phyloP scores from a whole-genome alignment of 176 grass and related monocot species.

The Carex cristatella region DNA sequence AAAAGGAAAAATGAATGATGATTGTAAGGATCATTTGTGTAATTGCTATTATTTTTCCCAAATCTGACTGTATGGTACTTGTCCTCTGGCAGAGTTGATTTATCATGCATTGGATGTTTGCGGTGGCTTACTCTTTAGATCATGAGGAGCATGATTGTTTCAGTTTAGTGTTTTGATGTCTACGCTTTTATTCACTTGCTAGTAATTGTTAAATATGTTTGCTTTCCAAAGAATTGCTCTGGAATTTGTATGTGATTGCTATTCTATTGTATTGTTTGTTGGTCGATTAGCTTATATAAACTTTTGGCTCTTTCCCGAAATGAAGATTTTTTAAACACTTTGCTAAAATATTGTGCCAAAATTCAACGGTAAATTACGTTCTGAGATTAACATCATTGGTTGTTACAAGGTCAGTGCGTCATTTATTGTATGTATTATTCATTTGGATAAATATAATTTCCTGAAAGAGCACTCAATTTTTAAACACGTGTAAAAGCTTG shows the following conservation, averaged over 20 bases:
- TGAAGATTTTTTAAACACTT: background rate
- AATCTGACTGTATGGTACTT: background rate
- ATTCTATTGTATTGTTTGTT: conserved; percentile 20
- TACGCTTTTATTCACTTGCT: conserved; percentile 11
- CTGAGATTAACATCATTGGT: background rate
- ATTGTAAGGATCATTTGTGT: background rate
- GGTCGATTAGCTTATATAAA: conserved; percentile 10
- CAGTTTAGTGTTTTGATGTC: conserved; percentile 22
- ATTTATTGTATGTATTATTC: background rate
- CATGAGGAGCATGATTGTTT: conserved; percentile 9
- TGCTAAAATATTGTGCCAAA: background rate
- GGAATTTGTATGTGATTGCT: conserved; percentile 22
- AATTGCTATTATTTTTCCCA: background rate
- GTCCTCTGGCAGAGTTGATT: background rate
- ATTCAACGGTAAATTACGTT: background rate
- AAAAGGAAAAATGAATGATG: background rate
- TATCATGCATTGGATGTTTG: background rate
- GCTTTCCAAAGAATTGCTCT: conserved; percentile 2
- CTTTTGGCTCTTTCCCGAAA: background rate
- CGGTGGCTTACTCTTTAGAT: background rate
- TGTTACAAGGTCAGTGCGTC: background rate
- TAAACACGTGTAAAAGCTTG: too few species aligned
- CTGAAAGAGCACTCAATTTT: background rate
- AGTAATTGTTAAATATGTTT: conserved; percentile 29
- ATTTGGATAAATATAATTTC: background rate